Evolutionary conservation across 768 basidiomycete species (phyloP).

Genomic region (Candolleomyces efflorescens): DNA sequence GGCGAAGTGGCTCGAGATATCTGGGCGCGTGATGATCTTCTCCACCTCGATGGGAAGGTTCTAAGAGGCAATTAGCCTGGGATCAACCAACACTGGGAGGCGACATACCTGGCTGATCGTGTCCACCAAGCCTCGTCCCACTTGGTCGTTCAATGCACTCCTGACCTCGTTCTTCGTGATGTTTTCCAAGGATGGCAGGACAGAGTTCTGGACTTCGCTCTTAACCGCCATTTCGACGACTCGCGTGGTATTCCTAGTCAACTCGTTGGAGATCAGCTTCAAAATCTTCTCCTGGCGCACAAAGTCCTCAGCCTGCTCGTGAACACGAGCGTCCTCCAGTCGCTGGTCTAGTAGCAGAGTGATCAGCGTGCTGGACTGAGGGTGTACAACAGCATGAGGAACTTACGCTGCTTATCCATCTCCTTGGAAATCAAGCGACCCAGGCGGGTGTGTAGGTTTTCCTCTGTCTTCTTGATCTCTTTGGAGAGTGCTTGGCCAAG

Average conservation of each 20-base stretch:
- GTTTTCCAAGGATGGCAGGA: constrained; percentile 75
- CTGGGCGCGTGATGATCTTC: constrained; percentile 69
- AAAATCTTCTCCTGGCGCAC: constrained; percentile 85
- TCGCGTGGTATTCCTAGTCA: constrained; percentile 83
- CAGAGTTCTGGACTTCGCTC: constrained; percentile 77
- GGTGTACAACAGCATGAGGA: constrained; percentile 6
- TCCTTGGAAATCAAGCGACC: constrained; percentile 80
- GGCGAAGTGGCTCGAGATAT: constrained; percentile 73
- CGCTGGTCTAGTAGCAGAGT: constrained; percentile 58
- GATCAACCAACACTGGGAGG: background rate
- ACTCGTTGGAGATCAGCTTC: constrained; percentile 81
- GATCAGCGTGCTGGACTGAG: constrained; percentile 3
- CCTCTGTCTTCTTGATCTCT: constrained; percentile 83
- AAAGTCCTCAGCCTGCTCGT: constrained; percentile 79
- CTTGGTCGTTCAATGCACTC: constrained; percentile 70
- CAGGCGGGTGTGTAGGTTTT: constrained; percentile 70
- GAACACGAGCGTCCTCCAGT: constrained; percentile 73
- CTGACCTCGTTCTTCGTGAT: constrained; percentile 83
- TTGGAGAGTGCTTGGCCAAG: constrained; percentile 59
- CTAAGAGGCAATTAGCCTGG: constrained; percentile 32
- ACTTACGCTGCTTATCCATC: constrained; percentile 86
- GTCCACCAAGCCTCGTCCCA: constrained; percentile 68
- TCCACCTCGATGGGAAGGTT: constrained; percentile 76
- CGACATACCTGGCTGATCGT: constrained; percentile 65
- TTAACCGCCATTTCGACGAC: constrained; percentile 90